Evolutionary conservation across 176 grass and related monocot species (phyloP).

Genomic region (Luzula sylvatica): DNA sequence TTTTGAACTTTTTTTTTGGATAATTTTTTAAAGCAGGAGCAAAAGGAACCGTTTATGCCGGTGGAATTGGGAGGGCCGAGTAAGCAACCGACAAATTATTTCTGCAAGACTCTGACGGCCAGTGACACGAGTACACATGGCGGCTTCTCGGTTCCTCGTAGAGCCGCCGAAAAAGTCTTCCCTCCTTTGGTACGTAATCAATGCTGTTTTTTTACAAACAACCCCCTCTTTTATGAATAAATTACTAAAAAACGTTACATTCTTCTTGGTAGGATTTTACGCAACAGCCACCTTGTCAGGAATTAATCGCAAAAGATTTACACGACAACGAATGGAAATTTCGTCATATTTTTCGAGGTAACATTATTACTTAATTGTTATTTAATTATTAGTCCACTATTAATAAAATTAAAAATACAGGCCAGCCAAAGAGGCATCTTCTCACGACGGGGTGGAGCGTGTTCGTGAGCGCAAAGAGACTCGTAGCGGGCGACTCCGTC

Average conservation of each 20-base stretch:
- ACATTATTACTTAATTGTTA: too few relatives aligned
- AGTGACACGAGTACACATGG: constrained; percentile 97
- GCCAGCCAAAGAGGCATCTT: constrained; percentile 95
- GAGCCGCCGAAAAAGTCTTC: constrained; percentile 97
- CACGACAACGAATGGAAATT: constrained; percentile 99
- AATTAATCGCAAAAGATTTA: constrained; percentile 71
- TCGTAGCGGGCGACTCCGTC: constrained; percentile 85
- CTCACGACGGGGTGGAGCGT: constrained; percentile 95
- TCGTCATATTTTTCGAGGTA: constrained; percentile 94
- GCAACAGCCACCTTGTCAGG: constrained; percentile 79
- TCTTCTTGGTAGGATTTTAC: constrained; percentile 64
- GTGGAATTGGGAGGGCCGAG: constrained; percentile 60
- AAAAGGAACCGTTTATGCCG: constrained; percentile 84
- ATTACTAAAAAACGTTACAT: too few relatives aligned
- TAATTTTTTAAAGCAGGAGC: constrained; percentile 59
- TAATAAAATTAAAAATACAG: constrained; percentile 39
- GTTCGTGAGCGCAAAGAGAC: constrained; percentile 81
- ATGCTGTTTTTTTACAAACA: background rate
- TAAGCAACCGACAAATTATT: constrained; percentile 96
- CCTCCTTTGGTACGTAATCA: constrained; percentile 59
- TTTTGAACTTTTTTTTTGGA: constrained; percentile 8
- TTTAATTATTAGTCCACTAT: too few relatives aligned
- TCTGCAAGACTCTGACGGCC: constrained; percentile 94
- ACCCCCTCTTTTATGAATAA: too few relatives aligned
- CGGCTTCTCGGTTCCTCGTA: constrained; percentile 88